Evolutionary conservation across 352 stramenopile genomes (phyloP), one percentile per base, ranked within the genome.

Genomic region (Phytophthora uliginosa): DNA sequence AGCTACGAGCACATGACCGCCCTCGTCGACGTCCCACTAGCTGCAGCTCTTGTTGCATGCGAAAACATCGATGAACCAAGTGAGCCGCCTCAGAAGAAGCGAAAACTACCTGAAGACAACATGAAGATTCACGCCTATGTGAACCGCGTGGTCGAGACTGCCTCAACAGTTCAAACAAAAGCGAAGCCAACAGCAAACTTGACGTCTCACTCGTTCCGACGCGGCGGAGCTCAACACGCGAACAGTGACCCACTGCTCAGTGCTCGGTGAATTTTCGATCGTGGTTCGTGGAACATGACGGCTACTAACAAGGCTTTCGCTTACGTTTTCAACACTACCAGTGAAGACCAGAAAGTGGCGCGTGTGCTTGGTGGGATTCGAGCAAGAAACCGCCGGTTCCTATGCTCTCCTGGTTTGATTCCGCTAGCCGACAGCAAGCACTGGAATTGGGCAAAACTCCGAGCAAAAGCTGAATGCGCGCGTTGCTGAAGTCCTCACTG

Each of bases 201-300:
- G 17, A 53, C 40, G 0, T 54, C 38, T 4, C 40, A 63, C n/a
- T 63, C 57, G 18, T 63, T 63, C 54, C 40, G 57, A 15, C 38
- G 57, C 3, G 57, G 24, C 10, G 57, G 40, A 45, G 40, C 2
- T 26, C 24, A 26, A 26, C 24, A 26, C 24, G 24, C 24, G 24
- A 26, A 26, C 24, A 26, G 24, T 12, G 40, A 63, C 31, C 26
- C 56, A 26, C 24, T 26, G 24, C n/a, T 2, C n/a, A 24, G 36
- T 53, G 56, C 56, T 2, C 56, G 52, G 17, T 63, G 26, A 13
- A 63, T 45, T 54, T 54, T 63, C 42, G 57, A 63, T 63, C 57
- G 57, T 7, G 40, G 38, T 40, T 54, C 24, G 2, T 63, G 57
- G 40, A 63, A 62, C 17, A 62, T 62, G 56, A 40, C 36, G 17